Percentiles rank a stretch among this genome's conserved stretches.
Evolutionary conservation across 1,139 yeast genomes (phyloP).

Genomic region (Hansenula lynferdii): DNA sequence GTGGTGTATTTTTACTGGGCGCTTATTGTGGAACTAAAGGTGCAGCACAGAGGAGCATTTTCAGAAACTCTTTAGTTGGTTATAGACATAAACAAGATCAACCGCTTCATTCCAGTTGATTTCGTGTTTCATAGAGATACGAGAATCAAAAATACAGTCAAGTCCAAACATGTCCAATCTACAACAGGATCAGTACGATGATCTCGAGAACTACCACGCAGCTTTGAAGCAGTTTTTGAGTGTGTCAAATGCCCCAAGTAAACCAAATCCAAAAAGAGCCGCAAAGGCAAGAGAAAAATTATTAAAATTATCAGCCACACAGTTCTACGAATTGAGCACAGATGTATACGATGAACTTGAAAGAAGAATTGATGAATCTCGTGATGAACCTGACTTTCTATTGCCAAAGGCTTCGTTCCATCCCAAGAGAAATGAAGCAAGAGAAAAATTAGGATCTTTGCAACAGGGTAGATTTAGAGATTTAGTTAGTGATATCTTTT

Average conservation of each 20-base stretch:
- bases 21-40: too few species aligned
- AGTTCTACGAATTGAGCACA: constrained; percentile 82
- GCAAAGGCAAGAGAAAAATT: constrained; percentile 83
- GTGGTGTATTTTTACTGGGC: too few species aligned
- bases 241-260: constrained; percentile 15
- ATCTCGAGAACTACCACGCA: constrained; percentile 15
- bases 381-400: constrained; percentile 57
- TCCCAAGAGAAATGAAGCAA: constrained; percentile 92
- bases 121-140: too few species aligned
- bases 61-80: too few species aligned
- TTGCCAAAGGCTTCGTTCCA: constrained; percentile 75
- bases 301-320: constrained; percentile 73
- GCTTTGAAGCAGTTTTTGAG: constrained; percentile 20
- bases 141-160: too few species aligned
- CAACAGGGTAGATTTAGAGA: constrained; percentile 84
- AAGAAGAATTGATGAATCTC: constrained; percentile 53
- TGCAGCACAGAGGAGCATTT: too few species aligned
- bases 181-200: constrained; percentile 9
- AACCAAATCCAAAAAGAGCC: constrained; percentile 47
- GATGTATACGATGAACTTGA: constrained; percentile 90
- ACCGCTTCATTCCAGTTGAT: too few species aligned
- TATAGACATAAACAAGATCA: too few species aligned
- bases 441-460: constrained; percentile 84
- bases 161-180: too few species aligned
- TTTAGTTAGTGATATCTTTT: constrained; percentile 82